Evolutionary conservation across 371 early-diverging fungal genomes (phyloP).

Genomic region (Syncephalastrum racemosum): DNA sequence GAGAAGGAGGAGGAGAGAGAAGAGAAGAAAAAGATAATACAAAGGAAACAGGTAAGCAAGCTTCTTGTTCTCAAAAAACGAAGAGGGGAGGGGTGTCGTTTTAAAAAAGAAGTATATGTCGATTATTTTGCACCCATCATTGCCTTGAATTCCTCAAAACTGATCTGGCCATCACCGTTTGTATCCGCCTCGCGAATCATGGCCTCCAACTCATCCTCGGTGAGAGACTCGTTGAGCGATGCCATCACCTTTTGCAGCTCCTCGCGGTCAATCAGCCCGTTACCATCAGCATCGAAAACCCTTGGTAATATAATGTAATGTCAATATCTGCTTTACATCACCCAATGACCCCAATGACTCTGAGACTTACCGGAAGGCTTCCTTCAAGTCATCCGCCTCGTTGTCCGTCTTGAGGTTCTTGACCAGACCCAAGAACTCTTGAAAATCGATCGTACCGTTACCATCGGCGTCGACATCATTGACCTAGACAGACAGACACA

Average conservation of each 20-base stretch:
- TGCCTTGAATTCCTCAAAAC: slow-evolving; percentile 50
- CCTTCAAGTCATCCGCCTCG: slow-evolving; percentile 38
- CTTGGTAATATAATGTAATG: slow-evolving; percentile 71
- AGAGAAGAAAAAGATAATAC: too few species aligned
- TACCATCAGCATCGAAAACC: slow-evolving; percentile 73
- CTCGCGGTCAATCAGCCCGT: slow-evolving; percentile 71
- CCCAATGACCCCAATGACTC: slow-evolving; percentile 54
- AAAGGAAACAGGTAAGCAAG: too few species aligned
- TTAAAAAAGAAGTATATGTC: too few species aligned
- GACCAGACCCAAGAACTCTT: slow-evolving; percentile 90
- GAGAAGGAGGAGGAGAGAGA: too few species aligned
- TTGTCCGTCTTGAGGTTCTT: slow-evolving; percentile 51
- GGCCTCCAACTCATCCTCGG: slow-evolving; percentile 62
- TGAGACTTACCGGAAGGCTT: slow-evolving; percentile 43
- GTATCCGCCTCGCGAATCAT: slow-evolving; percentile 64
- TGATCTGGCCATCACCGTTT: slow-evolving; percentile 45
- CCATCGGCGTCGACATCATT: slow-evolving; percentile 92
- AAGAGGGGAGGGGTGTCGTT: too few species aligned
- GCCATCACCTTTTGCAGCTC: slow-evolving; percentile 56
- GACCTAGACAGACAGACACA: slow-evolving; percentile 41
- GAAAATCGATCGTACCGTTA: slow-evolving; percentile 90
- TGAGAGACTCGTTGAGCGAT: slow-evolving; percentile 60
- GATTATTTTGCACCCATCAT: slow-evolving; percentile 60
- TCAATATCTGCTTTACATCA: slow-evolving; percentile 80
- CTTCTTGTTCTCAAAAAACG: too few species aligned